These are phyloP conservation scores for Phytopythium ostracodes DNA, from an alignment of 352 stramenopile genomes.

Conservation along the genomic window DNA sequence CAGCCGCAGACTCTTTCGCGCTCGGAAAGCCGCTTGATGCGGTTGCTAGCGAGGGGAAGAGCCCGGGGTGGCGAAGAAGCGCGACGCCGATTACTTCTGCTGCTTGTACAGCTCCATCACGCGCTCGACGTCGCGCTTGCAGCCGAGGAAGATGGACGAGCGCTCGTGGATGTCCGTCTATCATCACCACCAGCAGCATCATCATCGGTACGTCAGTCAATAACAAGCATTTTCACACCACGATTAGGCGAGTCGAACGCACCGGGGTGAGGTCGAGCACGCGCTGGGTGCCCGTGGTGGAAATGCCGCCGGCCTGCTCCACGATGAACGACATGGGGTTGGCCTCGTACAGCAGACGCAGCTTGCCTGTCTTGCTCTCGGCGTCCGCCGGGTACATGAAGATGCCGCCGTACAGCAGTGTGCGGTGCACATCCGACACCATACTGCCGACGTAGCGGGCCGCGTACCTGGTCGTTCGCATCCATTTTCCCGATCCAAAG, in stretches of 20 bases:
- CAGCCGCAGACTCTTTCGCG: neutral
- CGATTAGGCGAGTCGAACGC: constrained; percentile 18
- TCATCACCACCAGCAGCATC: neutral
- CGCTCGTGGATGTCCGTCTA: constrained; percentile 95
- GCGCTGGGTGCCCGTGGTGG: constrained; percentile 91
- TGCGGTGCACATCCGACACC: constrained; percentile 99
- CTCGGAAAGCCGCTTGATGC: neutral
- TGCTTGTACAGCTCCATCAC: constrained; percentile 73
- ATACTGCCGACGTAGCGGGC: constrained; percentile 98
- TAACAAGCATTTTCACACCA: too few relatives aligned
- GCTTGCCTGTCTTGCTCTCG: constrained; percentile 92
- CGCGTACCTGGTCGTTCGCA: constrained; percentile 55
- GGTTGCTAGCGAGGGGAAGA: neutral
- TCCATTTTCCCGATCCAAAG: too few relatives aligned
- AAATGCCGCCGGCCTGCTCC: constrained; percentile 95
- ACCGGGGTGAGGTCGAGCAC: constrained; percentile 93
- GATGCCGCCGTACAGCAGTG: constrained; percentile 97
- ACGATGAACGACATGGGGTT: constrained; percentile 99
- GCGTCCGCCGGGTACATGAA: constrained; percentile 97
- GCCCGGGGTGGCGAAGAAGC: too few relatives aligned
- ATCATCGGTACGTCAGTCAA: neutral
- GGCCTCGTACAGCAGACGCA: constrained; percentile 98
- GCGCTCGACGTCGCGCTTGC: constrained; percentile 82
- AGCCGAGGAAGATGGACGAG: constrained; percentile 97
- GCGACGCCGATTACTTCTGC: constrained; percentile 26